Evolutionary conservation across 2,329 filamentous ascomycete genomes (phyloP).

Genomic region (Clonostachys sp.): DNA sequence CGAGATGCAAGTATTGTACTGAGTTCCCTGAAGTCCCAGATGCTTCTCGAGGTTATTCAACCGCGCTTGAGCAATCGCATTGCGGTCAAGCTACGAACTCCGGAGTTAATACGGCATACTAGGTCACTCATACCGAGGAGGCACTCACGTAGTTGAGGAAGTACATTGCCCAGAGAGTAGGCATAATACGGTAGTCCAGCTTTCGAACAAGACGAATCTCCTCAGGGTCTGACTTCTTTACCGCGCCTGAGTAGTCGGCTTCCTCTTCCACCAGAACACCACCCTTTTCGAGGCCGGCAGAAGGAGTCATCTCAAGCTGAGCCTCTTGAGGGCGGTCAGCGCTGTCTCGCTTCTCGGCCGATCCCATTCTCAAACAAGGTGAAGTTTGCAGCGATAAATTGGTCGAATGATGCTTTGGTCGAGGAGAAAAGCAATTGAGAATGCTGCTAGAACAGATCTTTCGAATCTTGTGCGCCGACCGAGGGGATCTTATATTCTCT

Average conservation of each 20-base stretch:
- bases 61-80: slow-evolving; percentile 52
- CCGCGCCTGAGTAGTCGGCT: slow-evolving; percentile 25
- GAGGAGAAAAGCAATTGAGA: no score
- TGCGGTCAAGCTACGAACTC: slow-evolving; percentile 35
- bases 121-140: slow-evolving; percentile 19
- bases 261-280: slow-evolving; percentile 11
- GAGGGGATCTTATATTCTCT: no score
- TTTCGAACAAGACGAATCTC: slow-evolving; percentile 30
- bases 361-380: no score
- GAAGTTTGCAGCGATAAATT: no score
- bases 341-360: no score
- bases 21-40: slow-evolving; percentile 33
- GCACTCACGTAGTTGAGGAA: slow-evolving; percentile 17
- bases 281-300: slow-evolving; percentile 10
- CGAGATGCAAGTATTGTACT: slow-evolving; percentile 26
- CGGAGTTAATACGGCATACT: not conserved
- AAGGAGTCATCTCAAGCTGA: not conserved
- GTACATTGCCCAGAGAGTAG: slow-evolving; percentile 15
- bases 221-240: slow-evolving; percentile 20
- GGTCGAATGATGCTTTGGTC: no score
- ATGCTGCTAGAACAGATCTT: no score
- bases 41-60: slow-evolving; percentile 49
- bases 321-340: no score
- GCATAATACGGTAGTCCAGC: slow-evolving; percentile 29
- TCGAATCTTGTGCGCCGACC: no score